Conservation (phyloP, 1,284 basidiomycete species). For the Pyrrhoderma lamaoense region DNA sequence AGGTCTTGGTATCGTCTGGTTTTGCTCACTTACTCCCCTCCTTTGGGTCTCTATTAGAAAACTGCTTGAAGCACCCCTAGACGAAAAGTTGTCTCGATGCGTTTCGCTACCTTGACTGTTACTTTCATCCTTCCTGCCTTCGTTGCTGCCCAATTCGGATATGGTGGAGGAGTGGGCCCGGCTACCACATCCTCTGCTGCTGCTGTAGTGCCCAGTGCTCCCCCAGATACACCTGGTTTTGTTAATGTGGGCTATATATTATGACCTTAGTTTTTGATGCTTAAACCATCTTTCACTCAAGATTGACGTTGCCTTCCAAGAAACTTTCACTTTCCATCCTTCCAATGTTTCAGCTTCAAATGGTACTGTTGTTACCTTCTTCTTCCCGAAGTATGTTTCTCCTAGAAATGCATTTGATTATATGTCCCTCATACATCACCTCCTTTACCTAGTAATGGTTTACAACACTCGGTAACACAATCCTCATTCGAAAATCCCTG, state of each 20-base stretch:
- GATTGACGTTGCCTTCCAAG: constrained; percentile 40
- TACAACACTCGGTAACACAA: constrained; percentile 49
- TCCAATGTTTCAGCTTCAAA: constrained; percentile 21
- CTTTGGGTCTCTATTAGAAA: constrained; percentile 1
- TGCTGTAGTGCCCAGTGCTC: constrained; percentile 35
- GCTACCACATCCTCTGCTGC: constrained; percentile 22
- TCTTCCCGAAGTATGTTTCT: constrained; percentile 39
- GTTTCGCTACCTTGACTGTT: constrained; percentile 11
- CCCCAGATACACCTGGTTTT: constrained; percentile 33
- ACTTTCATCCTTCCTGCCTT: constrained; percentile 28
- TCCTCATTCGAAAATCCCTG: constrained; percentile 43
- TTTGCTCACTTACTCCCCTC: constrained; percentile 4
- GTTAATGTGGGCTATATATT: constrained; percentile 35
- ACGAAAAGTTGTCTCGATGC: constrained; percentile 5
- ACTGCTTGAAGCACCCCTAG: background rate
- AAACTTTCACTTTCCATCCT: constrained; percentile 23
- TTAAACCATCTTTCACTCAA: constrained; percentile 20
- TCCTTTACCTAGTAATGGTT: constrained; percentile 19
- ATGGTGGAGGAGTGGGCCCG: constrained; percentile 8
- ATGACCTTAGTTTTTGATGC: background rate
- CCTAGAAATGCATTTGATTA: background rate
- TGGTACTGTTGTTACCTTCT: constrained; percentile 46
- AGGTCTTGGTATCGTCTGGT: background rate
- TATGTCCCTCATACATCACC: background rate
- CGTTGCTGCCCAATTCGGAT: constrained; percentile 32